Base-by-base conservation (phyloP, 176 grass and related monocot species). In the Chrysopogon serrulatus region DNA sequence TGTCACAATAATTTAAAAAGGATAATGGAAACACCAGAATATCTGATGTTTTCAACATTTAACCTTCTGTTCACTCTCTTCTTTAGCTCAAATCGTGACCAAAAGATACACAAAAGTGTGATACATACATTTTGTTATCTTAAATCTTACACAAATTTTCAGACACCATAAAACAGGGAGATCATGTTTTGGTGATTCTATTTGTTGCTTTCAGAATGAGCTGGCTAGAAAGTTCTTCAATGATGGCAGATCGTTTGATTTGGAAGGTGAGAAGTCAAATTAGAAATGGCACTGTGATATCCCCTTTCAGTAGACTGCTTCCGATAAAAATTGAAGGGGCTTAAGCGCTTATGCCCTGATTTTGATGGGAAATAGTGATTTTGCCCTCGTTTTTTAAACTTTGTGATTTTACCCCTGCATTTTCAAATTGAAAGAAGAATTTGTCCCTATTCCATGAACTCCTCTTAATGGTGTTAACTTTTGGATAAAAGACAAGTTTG, bases 151-250 rank as follows among this genome's bases (percentile, higher is more conserved):
- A 7, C 54, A 27, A 40, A n/a, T 23, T 53, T 84, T 13, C 2
- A 2, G 4, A 21, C 34, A 76, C 57, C 28, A 76, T 51, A 67
- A 43, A 65, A 32, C 63, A 64, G n/a, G 32, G 6, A 24, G 34
- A 24, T 86, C 65, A 79, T 41, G 19, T 7, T 65, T 60, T 65
- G 80, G 3, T 39, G 5, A 64, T 86, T 71, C 2, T 44, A 34
- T 42, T 62, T 77, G 4, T 33, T 76, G 18, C 27, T 66, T 84
- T 86, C 88, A 95, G 95, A 76, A 78, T 43, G 87, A 98, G 43
- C 83, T 98, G 81, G 84, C 90, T n/a, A 88, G 83, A 73, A 98
- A 88, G 44, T 98, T 98, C 77, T 98, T 98, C 86, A 98, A 88
- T 82, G 95, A 98, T 79, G 92, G 92, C 57, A 95, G 92, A 91